A percentile compares a stretch with the other conserved stretches of the same genome.
Evolutionary conservation across 2,329 filamentous ascomycete species (phyloP).

Genomic region (Trichoderma sp.): DNA sequence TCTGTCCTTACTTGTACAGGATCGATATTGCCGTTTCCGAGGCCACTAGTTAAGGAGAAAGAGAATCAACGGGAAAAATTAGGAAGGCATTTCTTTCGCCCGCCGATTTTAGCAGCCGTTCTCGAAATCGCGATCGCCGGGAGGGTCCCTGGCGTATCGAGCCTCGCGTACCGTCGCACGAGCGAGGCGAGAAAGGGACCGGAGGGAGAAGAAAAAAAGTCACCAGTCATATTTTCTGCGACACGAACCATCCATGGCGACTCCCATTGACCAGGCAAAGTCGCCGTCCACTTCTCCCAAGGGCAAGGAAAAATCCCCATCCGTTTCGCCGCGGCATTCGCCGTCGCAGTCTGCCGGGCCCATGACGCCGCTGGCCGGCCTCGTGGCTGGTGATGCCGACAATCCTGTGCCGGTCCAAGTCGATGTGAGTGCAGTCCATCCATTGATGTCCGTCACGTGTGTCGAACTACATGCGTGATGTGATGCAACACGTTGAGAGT

Average conservation of each 20-base stretch:
- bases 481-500: background rate
- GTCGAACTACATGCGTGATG: background rate
- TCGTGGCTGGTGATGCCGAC: constrained; percentile 17
- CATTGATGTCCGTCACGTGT: background rate
- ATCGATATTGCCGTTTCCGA: background rate
- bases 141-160: background rate
- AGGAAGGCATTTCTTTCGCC: background rate
- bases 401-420: constrained; percentile 27
- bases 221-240: background rate
- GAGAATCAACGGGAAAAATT: background rate
- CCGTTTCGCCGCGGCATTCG: background rate
- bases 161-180: background rate
- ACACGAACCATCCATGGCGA: background rate
- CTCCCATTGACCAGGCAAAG: background rate
- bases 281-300: background rate
- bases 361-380: background rate
- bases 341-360: background rate
- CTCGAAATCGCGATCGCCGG: background rate
- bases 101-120: background rate
- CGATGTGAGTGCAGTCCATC: constrained; percentile 23
- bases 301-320: background rate
- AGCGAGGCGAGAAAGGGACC: background rate
- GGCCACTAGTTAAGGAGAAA: background rate
- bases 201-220: background rate
- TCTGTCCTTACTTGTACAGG: background rate